Base-by-base conservation (phyloP, 2,329 filamentous ascomycete genomes). In the Clarireedia monteithiana region DNA sequence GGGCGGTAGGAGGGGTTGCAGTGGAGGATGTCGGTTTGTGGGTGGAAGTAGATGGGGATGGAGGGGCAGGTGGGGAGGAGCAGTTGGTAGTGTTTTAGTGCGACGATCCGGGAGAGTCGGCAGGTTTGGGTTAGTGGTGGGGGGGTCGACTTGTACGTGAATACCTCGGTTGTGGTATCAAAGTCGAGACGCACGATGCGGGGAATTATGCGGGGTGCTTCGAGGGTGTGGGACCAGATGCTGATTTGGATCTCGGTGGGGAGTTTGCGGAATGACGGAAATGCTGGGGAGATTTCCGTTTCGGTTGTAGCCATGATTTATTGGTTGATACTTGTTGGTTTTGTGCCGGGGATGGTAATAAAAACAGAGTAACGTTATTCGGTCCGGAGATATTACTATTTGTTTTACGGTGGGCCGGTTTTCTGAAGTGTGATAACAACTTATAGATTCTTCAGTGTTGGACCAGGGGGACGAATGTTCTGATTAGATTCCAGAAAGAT, bases 241-340 rank as follows among this genome's bases (percentile, higher is more conserved):
- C 42, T 50, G 17, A 50, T 20, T 34, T 55, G 53, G 14, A 55
- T 20, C 40, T 55, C 53, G 5, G 44, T n/a, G 9, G 53, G 53
- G 1, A 55, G 24, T 26, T 44, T n/a, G 0, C 26, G 10, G 9
- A 55, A 55, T 30, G 39, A 26, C 14, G 46, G 23, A 17, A 55
- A 55, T 20, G 53, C 15, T 4, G 23, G 12, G 2, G 9, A 9
- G 23, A 14, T 23, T 50, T 46, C 24, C 36, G 44, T 50, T 5
- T 38, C 42, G 20, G n/a, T 23, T 17, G 40, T 4, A 5, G 3
- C 3, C 20, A 17, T 26, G 10, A n/a, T 40, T 40, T 10, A n/a
- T 40, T 40, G 14, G 14, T 40, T n/a, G 38, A 14, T 14, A 10
- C 5, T 14, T n/a, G 38, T 40, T 17, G 38, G 14, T n/a, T 20